Conservation (phyloP, 2,329 filamentous ascomycete genomes). For the Bertia moriformis region DNA sequence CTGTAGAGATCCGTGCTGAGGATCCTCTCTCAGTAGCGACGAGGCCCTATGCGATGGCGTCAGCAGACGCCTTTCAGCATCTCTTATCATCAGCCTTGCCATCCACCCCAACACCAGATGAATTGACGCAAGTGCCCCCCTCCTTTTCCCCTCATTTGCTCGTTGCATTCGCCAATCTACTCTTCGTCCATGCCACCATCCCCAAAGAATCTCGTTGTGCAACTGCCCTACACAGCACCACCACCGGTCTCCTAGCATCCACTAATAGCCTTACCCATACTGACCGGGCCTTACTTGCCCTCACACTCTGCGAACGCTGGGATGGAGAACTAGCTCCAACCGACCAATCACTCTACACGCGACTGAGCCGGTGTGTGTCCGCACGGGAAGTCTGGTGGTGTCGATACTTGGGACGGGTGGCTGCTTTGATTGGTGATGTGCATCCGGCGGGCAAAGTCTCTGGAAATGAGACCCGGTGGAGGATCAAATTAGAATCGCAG, state of each 20-base stretch:
- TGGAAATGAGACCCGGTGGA: background rate
- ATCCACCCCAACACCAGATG: conserved; percentile 24
- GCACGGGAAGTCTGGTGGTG: conserved; percentile 48
- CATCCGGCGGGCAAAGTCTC: conserved; percentile 30
- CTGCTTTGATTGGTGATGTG: conserved; percentile 36
- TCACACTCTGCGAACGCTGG: conserved; percentile 51
- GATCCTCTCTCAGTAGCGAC: conserved; percentile 48
- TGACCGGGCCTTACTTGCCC: conserved; percentile 42
- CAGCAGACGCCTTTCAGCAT: conserved; percentile 23
- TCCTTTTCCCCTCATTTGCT: conserved; percentile 30
- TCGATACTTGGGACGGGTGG: conserved; percentile 45
- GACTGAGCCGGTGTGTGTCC: background rate
- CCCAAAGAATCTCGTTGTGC: conserved; percentile 38
- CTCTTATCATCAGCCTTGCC: conserved; percentile 26
- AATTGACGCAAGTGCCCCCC: conserved; percentile 15
- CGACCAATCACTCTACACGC: conserved; percentile 36
- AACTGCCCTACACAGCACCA: conserved; percentile 46
- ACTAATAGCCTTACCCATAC: conserved; percentile 47
- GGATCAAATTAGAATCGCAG: background rate
- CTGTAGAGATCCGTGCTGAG: conserved; percentile 27
- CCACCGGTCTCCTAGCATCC: conserved; percentile 43
- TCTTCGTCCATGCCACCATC: conserved; percentile 35
- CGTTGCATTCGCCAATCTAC: conserved; percentile 40
- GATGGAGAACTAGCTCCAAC: conserved; percentile 43
- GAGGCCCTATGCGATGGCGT: conserved; percentile 29